A percentile compares a stretch with the other conserved stretches of the same genome.
These are phyloP conservation scores for Cyclotella baltica DNA, from an alignment of 108 stramenopile genomes.

Conservation along the genomic window DNA sequence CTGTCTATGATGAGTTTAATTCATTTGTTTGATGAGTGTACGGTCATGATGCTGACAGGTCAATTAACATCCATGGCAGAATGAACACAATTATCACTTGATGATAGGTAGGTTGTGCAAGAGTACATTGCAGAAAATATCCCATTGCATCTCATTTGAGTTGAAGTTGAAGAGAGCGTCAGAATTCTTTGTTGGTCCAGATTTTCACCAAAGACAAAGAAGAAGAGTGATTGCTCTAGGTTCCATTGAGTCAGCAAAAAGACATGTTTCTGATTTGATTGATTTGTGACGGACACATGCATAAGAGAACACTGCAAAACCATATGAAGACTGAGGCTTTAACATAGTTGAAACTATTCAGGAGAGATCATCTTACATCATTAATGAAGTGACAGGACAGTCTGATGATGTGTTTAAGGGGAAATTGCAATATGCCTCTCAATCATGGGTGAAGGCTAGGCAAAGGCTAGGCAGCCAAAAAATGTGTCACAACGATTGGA, in stretches of 20 bases:
- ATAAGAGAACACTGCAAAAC: neutral
- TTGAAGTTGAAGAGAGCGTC: constrained; percentile 64
- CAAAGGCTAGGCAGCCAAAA: constrained; percentile 76
- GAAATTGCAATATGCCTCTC: constrained; percentile 84
- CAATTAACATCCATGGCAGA: constrained; percentile 35
- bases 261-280: constrained; percentile 83
- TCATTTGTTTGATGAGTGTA: constrained; percentile 61
- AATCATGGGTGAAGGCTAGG: constrained; percentile 82
- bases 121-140: constrained; percentile 81
- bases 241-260: constrained; percentile 77
- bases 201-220: constrained; percentile 76
- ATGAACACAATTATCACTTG: constrained; percentile 38
- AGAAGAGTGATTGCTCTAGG: constrained; percentile 77
- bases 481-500: constrained; percentile 84
- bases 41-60: constrained; percentile 51
- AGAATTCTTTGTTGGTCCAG: constrained; percentile 64
- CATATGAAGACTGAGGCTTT: constrained; percentile 37
- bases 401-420: constrained; percentile 62
- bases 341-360: constrained; percentile 73
- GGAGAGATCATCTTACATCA: constrained; percentile 73
- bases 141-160: constrained; percentile 78
- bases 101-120: constrained; percentile 69
- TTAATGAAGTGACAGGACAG: constrained; percentile 68
- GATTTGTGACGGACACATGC: constrained; percentile 68
- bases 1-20: constrained; percentile 74